Evolutionary conservation across 345 rosid genomes (phyloP), one percentile per base, ranked within the genome.

Genomic region (Moricandia moricandioides): DNA sequence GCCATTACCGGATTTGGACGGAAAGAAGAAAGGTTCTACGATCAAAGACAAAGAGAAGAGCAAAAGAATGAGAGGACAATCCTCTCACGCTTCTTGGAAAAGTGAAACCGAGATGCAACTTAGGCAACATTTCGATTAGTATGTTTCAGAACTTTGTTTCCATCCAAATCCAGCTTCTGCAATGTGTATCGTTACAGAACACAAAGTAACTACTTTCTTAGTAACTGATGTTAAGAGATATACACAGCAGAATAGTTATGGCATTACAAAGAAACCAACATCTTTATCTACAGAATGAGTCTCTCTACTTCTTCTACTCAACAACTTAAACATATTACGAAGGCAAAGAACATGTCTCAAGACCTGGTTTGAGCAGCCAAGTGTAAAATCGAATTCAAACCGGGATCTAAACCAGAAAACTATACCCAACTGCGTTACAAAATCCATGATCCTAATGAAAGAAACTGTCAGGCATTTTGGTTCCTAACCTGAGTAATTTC

Each of bases 51-150:
- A 90, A 82, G 97, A 92, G 84, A 92, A 92, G 84, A 85, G 76
- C 68, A 95, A 95, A 84, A 84, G 97, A 79, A 87, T 92, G 94
- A 90, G 86, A 84, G 98, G 99, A 0, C 99, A 92, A 73, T 95
- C 98, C 16, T 90, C 99, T 40, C 98, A 95, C 55, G 93, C 96
- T 65, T 72, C 90, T 34, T 95, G 99, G 98, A 95, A 95, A 81
- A 95, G 99, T 62, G 99, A 95, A 80, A 89, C 96, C 2, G 98
- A 95, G 88, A 95, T 95, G 99, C 92, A 89, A 4, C 92, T 95
- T 37, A 84, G 97, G 43, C 98, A 93, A 74, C 88, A 86, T 63
- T 93, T 89, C 69, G 97, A 93, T 81, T 93, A 86, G 76, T 37
- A n/a, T 67, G 67, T 78, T 57, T 57, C n/a, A 0, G 4, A 57